Conservation (phyloP, 2,329 filamentous ascomycete genomes). For the Scedosporium boydii region DNA sequence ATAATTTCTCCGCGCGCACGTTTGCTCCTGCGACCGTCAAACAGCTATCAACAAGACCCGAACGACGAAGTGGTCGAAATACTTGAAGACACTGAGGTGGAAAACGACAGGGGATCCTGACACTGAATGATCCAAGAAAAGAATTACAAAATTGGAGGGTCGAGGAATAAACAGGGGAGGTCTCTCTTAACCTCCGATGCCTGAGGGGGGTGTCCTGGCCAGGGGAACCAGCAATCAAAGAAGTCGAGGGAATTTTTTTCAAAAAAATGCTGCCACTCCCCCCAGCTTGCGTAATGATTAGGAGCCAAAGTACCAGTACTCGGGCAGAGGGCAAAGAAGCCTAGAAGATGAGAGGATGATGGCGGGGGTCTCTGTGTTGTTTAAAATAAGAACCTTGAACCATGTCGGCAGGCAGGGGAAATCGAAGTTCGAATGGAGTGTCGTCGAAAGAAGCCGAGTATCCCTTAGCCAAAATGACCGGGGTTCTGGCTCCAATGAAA, state of each 20-base stretch:
- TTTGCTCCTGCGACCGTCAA: background rate
- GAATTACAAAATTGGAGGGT: background rate
- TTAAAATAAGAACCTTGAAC: constrained; percentile 7
- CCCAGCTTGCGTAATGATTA: background rate
- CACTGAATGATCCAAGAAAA: background rate
- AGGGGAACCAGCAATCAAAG: background rate
- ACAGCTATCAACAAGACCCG: too few relatives aligned
- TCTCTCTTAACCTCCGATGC: background rate
- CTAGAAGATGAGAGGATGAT: constrained; percentile 1
- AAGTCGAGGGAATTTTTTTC: background rate
- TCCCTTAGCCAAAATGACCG: constrained; percentile 1
- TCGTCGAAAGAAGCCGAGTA: constrained; percentile 7
- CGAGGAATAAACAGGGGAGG: background rate
- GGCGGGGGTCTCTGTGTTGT: constrained; percentile 1
- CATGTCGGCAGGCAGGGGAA: constrained; percentile 3
- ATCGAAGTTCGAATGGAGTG: constrained; percentile 4
- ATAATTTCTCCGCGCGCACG: background rate
- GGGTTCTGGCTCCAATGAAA: constrained; percentile 7
- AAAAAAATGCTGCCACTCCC: background rate
- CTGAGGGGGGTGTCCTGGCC: background rate
- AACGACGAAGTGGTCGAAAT: background rate
- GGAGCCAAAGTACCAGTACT: background rate
- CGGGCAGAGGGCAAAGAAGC: background rate
- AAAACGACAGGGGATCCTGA: background rate
- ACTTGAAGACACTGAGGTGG: background rate